phyloP scores from a whole-genome alignment of 768 basidiomycete genomes.

The Exsudoporus frostii region DNA sequence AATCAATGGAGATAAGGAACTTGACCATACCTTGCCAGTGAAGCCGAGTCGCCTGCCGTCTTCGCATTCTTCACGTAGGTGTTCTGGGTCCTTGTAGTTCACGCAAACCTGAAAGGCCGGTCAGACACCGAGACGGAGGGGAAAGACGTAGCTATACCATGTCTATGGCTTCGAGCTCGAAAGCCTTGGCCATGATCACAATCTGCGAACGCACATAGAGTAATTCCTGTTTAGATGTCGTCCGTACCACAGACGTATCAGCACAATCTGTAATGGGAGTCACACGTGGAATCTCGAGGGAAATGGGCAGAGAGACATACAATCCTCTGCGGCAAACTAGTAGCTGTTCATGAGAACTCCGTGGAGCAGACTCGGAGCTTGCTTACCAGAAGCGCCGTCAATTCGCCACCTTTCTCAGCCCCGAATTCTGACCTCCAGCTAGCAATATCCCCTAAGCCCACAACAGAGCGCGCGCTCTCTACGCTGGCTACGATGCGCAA shows the following conservation, averaged over 20 bases:
- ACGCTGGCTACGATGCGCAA: conserved; percentile 75
- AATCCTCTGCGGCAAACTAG: conserved; percentile 95
- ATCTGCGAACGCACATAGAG: conserved; percentile 82
- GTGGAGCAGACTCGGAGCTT: background rate
- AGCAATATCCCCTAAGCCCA: conserved; percentile 69
- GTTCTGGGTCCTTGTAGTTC: conserved; percentile 72
- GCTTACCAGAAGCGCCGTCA: conserved; percentile 64
- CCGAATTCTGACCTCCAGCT: conserved; percentile 55
- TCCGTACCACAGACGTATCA: conserved; percentile 78
- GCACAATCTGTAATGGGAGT: conserved; percentile 68
- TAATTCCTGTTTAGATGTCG: conserved; percentile 70
- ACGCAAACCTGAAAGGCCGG: conserved; percentile 65
- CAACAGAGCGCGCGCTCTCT: conserved; percentile 75
- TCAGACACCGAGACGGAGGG: conserved; percentile 1
- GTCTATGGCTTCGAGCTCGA: conserved; percentile 81
- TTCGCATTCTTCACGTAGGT: conserved; percentile 67
- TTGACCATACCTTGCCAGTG: conserved; percentile 72
- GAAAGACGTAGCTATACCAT: conserved; percentile 54
- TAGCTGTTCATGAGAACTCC: background rate
- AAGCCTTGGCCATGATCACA: conserved; percentile 80
- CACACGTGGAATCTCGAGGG: background rate
- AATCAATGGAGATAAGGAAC: background rate
- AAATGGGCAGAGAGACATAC: conserved; percentile 39
- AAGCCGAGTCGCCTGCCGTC: conserved; percentile 85
- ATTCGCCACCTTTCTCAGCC: conserved; percentile 43